Conservation (phyloP, 345 rosid genomes). For the Camelina sativa region DNA sequence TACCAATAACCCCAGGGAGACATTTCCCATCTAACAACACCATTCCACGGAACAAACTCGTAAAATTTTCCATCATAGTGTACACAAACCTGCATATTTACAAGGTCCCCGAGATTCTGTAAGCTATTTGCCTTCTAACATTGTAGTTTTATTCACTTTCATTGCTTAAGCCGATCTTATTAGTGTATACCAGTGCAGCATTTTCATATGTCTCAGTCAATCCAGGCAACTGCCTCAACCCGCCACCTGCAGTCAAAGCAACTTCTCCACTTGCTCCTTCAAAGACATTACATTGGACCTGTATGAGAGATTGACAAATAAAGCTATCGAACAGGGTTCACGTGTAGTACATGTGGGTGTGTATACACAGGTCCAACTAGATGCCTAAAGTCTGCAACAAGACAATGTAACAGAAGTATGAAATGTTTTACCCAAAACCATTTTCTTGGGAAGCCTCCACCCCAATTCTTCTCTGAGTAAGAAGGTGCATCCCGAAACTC, state of each 20-base stretch:
- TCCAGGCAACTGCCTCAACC: slow-evolving; percentile 87
- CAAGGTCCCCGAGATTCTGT: slow-evolving; percentile 8
- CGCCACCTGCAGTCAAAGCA: slow-evolving; percentile 90
- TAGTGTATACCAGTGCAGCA: slow-evolving; percentile 79
- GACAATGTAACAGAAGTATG: slow-evolving; percentile 27
- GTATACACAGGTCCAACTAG: slow-evolving; percentile 21
- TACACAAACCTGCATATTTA: slow-evolving; percentile 76
- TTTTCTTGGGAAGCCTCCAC: slow-evolving; percentile 94
- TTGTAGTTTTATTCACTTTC: neutral
- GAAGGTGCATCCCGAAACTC: slow-evolving; percentile 94
- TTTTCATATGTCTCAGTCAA: slow-evolving; percentile 68
- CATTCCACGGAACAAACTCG: slow-evolving; percentile 97
- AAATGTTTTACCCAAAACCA: slow-evolving; percentile 89
- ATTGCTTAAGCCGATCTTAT: slow-evolving; percentile 9
- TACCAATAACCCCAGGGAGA: slow-evolving; percentile 87
- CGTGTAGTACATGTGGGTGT: slow-evolving; percentile 13
- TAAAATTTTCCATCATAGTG: slow-evolving; percentile 78
- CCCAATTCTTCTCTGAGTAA: slow-evolving; percentile 98
- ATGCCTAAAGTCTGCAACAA: slow-evolving; percentile 30
- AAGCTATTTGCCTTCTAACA: slow-evolving; percentile 14
- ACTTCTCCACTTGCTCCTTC: slow-evolving; percentile 87
- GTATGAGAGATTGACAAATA: slow-evolving; percentile 37
- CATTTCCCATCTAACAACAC: slow-evolving; percentile 76
- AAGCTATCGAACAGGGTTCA: slow-evolving; percentile 18
- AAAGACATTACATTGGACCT: slow-evolving; percentile 93